Evolutionary conservation across 345 rosid genomes (phyloP).

Genomic region (Eutrema yunnanense): DNA sequence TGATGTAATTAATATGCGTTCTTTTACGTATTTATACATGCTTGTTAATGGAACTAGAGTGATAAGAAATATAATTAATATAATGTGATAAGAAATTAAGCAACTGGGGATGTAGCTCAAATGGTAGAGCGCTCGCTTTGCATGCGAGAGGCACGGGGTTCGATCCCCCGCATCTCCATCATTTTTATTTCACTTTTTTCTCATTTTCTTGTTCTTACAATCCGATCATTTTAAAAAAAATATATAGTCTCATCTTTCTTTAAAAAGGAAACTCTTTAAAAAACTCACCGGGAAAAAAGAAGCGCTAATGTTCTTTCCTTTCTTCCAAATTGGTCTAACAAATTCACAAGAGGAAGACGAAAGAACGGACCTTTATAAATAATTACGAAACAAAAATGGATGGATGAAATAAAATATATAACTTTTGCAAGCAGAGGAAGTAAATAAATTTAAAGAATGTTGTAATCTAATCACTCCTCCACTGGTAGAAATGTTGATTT

Average conservation of each 20-base stretch:
- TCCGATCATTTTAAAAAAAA: too few relatives aligned
- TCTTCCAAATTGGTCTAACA: too few relatives aligned
- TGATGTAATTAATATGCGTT: background rate
- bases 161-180: background rate
- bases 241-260: too few relatives aligned
- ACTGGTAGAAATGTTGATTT: background rate
- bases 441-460: too few relatives aligned
- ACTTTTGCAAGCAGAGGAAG: background rate
- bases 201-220: background rate
- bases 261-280: too few relatives aligned
- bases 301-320: too few relatives aligned
- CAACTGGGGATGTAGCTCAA: constrained; percentile 4
- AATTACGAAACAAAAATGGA: background rate
- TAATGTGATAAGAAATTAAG: fast-evolving
- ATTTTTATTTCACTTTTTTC: too few relatives aligned
- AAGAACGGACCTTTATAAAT: background rate
- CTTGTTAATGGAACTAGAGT: too few relatives aligned
- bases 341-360: too few relatives aligned
- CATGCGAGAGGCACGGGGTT: constrained; percentile 16
- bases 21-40: background rate
- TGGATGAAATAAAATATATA: constrained; percentile 15
- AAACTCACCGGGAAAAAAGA: too few relatives aligned
- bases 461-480: constrained; percentile 4
- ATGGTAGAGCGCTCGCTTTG: constrained; percentile 15
- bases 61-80: too few relatives aligned